phyloP scores from a whole-genome alignment of 1,139 yeast species.

The Kluyveromyces sp. region DNA sequence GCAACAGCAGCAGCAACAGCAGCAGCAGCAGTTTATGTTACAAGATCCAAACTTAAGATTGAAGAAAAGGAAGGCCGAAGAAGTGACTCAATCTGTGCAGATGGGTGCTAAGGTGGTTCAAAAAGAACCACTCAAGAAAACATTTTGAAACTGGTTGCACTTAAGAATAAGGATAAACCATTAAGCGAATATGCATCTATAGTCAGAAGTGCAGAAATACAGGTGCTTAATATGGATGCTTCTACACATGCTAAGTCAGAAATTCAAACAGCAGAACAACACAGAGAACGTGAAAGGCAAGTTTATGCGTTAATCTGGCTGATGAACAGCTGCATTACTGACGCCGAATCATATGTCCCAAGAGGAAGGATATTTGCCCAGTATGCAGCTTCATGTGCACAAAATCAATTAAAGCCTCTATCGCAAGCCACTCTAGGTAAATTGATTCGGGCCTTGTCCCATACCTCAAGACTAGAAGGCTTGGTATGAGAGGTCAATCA shows the following conservation, averaged over 20 bases:
- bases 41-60: slow-evolving; percentile 7
- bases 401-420: slow-evolving; percentile 57
- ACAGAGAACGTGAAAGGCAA: slow-evolving; percentile 61
- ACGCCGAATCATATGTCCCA: slow-evolving; percentile 70
- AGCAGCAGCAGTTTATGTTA: slow-evolving; percentile 7
- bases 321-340: slow-evolving; percentile 56
- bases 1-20: slow-evolving; percentile 9
- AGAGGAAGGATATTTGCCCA: slow-evolving; percentile 75
- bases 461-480: slow-evolving; percentile 65
- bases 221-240: slow-evolving; percentile 25
- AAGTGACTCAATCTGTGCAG: slow-evolving; percentile 64
- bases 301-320: slow-evolving; percentile 80
- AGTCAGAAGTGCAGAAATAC: slow-evolving; percentile 26
- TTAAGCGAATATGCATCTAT: slow-evolving; percentile 25
- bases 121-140: slow-evolving; percentile 24
- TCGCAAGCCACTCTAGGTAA: slow-evolving; percentile 88
- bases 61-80: slow-evolving; percentile 7
- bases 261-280: slow-evolving; percentile 27
- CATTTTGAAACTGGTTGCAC: slow-evolving; percentile 24
- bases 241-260: slow-evolving; percentile 23
- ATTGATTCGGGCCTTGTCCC: slow-evolving; percentile 69
- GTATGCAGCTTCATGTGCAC: slow-evolving; percentile 68
- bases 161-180: slow-evolving; percentile 22
- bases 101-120: slow-evolving; percentile 1
- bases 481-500: slow-evolving; percentile 84